Percentiles rank a stretch among this genome's conserved stretches.
phyloP scores from a whole-genome alignment of 305 asterid species.

The Fraxinus latifolia region DNA sequence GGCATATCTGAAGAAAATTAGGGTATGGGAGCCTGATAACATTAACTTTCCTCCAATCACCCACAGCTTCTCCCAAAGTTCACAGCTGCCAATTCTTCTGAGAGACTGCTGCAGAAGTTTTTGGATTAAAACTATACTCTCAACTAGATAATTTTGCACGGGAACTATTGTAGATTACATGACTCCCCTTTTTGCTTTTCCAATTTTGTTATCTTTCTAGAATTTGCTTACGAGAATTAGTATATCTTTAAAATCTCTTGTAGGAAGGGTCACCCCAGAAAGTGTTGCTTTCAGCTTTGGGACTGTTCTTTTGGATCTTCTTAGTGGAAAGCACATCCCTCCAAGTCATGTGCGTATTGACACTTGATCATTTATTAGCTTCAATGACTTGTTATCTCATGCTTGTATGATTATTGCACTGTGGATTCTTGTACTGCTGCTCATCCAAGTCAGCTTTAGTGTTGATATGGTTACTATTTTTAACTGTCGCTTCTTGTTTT shows the following conservation, averaged over 20 bases:
- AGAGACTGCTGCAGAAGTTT: background rate
- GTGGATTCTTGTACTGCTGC: constrained; percentile 12
- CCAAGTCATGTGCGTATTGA: constrained; percentile 35
- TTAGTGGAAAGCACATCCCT: constrained; percentile 58
- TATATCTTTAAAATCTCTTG: constrained; percentile 23
- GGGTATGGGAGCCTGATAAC: background rate
- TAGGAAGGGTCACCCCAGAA: no score
- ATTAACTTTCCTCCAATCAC: background rate
- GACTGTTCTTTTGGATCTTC: no score
- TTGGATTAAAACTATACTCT: background rate
- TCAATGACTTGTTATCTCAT: no score
- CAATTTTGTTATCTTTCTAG: background rate
- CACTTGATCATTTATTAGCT: no score
- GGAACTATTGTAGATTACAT: no score
- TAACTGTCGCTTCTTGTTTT: background rate
- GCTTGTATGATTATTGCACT: constrained; percentile 11
- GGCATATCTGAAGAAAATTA: background rate
- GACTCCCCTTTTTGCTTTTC: background rate
- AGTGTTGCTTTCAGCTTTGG: no score
- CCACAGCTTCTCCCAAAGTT: background rate
- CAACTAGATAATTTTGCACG: background rate
- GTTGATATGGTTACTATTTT: constrained; percentile 2
- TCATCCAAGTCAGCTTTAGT: background rate
- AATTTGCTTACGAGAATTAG: constrained; percentile 1
- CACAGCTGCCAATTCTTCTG: no score